Base-by-base conservation (phyloP, 2,329 filamentous ascomycete species). In the Nemania sp. region DNA sequence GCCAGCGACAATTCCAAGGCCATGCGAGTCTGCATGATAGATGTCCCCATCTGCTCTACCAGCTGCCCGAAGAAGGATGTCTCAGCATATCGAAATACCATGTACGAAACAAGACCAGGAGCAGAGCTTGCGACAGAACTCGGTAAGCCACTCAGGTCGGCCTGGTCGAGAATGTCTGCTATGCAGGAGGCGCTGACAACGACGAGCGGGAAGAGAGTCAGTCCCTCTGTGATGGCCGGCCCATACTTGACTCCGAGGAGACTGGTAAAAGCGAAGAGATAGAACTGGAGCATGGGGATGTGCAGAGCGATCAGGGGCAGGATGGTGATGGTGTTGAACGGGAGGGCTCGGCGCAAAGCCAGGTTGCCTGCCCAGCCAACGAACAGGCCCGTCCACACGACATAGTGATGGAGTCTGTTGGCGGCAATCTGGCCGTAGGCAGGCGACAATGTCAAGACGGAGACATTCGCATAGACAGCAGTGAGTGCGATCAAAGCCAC, bases 401-500 rank as follows among this genome's bases (percentile, higher is more conserved):
- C 79, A 67, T 82, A 81, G 46, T 79, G 74, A 69, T 97, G 93
- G 70, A 86, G 88, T 61, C 87, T 77, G 1, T 83, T 80, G 1
- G 91, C 79, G 1, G 93, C 89, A 31, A 96, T 89, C 14, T 86
- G 85, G 47, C 94, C 94, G 72, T 95, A 97, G 9, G 95, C 88
- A 2, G 94, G 94, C 17, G 91, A 89, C 28, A 97, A 78, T 33
- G 83, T 86, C 58, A 91, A 78, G 67, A 90, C 84, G 1, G 89
- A 93, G 53, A 88, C 81, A 58, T 86, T 84, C 41, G 88, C 86
- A 56, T 81, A 84, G 36, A 86, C 68, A 39, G 86, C 89, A 8
- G 82, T 78, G 40, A 89, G 74, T 22, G 76, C 62, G 57, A 86
- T 73, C 14, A 86, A 66, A n/a, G 71, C 65, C 17, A 66, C 61